Base-by-base conservation (phyloP, 164 flowering plant genomes). In the Platanus orientalis region DNA sequence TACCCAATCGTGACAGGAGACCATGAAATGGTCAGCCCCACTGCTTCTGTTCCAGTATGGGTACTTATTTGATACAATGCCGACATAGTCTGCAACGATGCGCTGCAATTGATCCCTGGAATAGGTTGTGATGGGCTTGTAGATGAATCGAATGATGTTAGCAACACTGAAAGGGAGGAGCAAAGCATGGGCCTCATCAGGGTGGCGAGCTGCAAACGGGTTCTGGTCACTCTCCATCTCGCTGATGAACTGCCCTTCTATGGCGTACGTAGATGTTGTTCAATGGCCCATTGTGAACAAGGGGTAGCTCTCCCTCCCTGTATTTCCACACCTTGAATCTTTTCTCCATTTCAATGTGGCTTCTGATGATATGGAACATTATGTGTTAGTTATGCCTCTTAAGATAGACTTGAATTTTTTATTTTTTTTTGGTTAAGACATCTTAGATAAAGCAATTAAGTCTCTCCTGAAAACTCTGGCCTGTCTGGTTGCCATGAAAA, bases 1-100 rank as follows among this genome's bases (percentile, higher is more conserved):
- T 70, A 83, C 90, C 93, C 93, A 87, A 50, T 87, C 93, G 57
- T 87, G 89, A 39, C 93, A 87, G n/a, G 88, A 84, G 19, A 74
- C 72, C 75, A 80, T 71, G 71, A 84, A 84, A 67, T 87, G 93
- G 28, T 87, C 93, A 10, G 80, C 83, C 0, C 93, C 93, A 1
- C 7, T 28, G 64, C 81, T 83, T 67, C 79, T 63, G 54, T 83
- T 84, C 92, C 92, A 87, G 29, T 65, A 82, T 2, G 86, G 89
- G 53, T 87, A 73, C 60, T 75, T 83, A 17, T 67, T 10, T 0
- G 89, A 69, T 0, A 87, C 68, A 7, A 81, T 67, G 1, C 24
- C 21, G 9, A 83, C 58, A 20, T 86, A 84, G 44, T 82, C 92
- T 0, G 10, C 49, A 6, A 80, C 65, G 5, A 78, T 1, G 0